Conservation (phyloP, 148 eudicot genomes). For the Fallopia convolvulus region DNA sequence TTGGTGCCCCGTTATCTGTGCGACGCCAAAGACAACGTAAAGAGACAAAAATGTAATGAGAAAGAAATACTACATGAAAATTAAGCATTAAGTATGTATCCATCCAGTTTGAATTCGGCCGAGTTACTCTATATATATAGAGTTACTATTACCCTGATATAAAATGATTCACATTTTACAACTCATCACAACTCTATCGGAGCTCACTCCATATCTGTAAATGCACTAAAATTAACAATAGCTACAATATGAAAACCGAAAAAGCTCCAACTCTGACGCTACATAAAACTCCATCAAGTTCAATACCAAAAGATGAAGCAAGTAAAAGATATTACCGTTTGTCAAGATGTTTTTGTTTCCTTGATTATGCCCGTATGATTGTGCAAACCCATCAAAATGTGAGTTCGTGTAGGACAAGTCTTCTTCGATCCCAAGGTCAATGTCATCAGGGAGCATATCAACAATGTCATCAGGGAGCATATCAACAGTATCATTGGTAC, state of each 20-base stretch:
- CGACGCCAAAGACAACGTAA: neutral
- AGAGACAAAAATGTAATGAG: constrained; percentile 17
- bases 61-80: constrained; percentile 37
- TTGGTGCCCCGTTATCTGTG: neutral
- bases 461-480: constrained; percentile 71
- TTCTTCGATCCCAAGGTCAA: constrained; percentile 72
- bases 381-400: constrained; percentile 79
- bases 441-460: constrained; percentile 73
- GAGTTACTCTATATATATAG: no score
- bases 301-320: constrained; percentile 8
- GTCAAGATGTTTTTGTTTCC: constrained; percentile 30
- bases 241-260: no score
- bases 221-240: no score
- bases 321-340: constrained; percentile 25
- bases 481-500: constrained; percentile 32
- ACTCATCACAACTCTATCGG: no score
- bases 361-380: constrained; percentile 35
- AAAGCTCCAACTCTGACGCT: neutral
- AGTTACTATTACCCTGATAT: no score
- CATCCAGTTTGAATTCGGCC: no score
- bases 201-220: no score
- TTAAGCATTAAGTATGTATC: constrained; percentile 36
- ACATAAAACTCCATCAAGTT: neutral
- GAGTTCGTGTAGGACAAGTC: constrained; percentile 70
- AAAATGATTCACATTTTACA: no score